phyloP scores from a whole-genome alignment of 2,329 filamentous ascomycete species.

The Alternaria viburni region DNA sequence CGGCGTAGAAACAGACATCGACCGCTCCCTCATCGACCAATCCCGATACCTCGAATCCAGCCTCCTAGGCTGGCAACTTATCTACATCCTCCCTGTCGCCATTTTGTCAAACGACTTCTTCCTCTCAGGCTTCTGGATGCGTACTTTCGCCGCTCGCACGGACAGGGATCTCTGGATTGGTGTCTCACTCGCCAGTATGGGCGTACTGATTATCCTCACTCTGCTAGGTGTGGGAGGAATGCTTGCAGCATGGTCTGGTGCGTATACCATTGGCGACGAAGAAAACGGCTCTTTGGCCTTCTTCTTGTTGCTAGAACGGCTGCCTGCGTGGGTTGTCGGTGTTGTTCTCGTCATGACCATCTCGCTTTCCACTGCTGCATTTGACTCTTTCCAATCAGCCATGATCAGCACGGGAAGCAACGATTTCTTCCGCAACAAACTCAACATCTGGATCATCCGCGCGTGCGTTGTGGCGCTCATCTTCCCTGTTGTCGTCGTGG shows the following conservation, averaged over 20 bases:
- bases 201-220: constrained; percentile 71
- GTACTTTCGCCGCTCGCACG: constrained; percentile 79
- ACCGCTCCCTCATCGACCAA: constrained; percentile 69
- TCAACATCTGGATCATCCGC: constrained; percentile 77
- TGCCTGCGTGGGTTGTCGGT: constrained; percentile 82
- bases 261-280: constrained; percentile 67
- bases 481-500: constrained; percentile 75
- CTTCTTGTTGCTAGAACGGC: constrained; percentile 73
- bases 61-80: constrained; percentile 80
- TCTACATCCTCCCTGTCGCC: constrained; percentile 83
- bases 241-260: constrained; percentile 79
- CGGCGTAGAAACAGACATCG: constrained; percentile 75
- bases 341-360: constrained; percentile 83
- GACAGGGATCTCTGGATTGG: constrained; percentile 81
- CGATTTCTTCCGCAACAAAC: constrained; percentile 81
- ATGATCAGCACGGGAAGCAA: constrained; percentile 87
- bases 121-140: constrained; percentile 82
- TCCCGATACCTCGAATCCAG: constrained; percentile 73
- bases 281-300: constrained; percentile 72
- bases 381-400: constrained; percentile 80
- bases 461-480: constrained; percentile 73
- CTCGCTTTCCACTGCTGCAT: constrained; percentile 75
- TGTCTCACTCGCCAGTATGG: constrained; percentile 68
- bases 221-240: constrained; percentile 76
- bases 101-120: constrained; percentile 88